phyloP scores from a whole-genome alignment of 1,284 basidiomycete genomes.

The Melampsora larici-populina region DNA sequence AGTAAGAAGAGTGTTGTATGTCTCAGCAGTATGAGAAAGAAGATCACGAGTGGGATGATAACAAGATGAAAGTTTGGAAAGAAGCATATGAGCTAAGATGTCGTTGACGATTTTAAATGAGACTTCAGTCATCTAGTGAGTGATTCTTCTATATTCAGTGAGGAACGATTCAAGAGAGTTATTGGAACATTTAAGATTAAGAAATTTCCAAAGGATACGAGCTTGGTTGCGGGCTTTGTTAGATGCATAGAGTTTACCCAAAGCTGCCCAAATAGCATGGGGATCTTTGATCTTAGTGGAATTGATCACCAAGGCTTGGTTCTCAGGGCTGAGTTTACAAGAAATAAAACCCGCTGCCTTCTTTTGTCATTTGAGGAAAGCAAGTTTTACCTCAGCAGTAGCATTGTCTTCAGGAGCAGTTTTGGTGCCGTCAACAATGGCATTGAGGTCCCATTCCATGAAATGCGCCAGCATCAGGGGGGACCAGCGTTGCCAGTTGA shows the following conservation, averaged over 20 bases:
- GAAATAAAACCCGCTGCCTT: not conserved
- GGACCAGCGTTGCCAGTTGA: not conserved
- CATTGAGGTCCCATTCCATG: not conserved
- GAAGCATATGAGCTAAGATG: not conserved
- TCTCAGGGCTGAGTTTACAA: not conserved
- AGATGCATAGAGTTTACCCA: not conserved
- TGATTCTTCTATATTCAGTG: not conserved
- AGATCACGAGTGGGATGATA: not conserved
- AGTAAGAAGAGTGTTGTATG: not conserved
- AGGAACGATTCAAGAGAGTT: not conserved
- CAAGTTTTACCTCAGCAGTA: too few species aligned
- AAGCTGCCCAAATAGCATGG: not conserved
- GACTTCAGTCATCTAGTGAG: not conserved
- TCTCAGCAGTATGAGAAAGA: not conserved
- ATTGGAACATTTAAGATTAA: not conserved
- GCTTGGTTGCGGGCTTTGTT: not conserved
- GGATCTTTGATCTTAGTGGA: not conserved
- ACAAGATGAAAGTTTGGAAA: not conserved
- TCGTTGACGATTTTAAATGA: not conserved
- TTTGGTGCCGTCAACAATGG: too few species aligned
- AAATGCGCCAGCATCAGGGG: not conserved
- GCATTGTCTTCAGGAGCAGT: not conserved
- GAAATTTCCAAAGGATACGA: not conserved
- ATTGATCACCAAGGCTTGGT: not conserved
- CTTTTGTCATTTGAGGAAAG: not conserved